phyloP scores from a whole-genome alignment of 495 filamentous ascomycete genomes.

The Talaromyces thailandensis region DNA sequence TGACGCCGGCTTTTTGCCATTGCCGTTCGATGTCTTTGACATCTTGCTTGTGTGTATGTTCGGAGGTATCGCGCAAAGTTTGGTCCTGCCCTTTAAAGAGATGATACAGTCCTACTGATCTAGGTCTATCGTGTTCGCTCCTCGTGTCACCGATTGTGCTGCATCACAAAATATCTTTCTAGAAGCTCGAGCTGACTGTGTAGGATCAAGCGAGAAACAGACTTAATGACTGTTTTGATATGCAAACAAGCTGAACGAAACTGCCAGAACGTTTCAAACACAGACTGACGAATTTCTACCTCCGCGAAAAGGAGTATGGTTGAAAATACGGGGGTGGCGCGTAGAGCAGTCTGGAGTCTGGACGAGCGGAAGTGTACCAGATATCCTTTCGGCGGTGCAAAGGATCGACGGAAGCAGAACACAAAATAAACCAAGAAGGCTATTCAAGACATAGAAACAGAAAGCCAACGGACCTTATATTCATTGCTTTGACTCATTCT shows the following conservation, averaged over 20 bases:
- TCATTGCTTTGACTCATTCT: neutral
- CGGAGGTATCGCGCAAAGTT: neutral
- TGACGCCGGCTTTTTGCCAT: constrained; percentile 72
- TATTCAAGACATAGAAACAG: neutral
- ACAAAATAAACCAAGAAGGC: neutral
- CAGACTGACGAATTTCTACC: neutral
- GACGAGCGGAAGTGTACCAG: neutral
- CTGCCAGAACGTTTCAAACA: neutral
- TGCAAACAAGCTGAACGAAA: neutral
- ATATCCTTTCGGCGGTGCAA: neutral
- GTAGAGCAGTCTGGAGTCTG: neutral
- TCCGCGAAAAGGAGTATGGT: neutral
- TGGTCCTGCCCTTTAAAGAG: neutral
- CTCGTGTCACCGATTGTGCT: neutral
- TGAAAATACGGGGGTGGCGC: neutral
- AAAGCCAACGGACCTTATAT: neutral
- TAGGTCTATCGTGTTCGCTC: neutral
- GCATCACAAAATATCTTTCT: neutral
- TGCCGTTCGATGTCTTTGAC: constrained; percentile 51
- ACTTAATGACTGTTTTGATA: too few relatives aligned
- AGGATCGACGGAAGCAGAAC: neutral
- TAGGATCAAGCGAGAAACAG: neutral
- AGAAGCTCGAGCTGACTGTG: neutral
- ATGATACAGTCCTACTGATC: neutral
- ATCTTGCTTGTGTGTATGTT: constrained; percentile 31